A percentile compares a stretch with the other conserved stretches of the same genome.
These are phyloP conservation scores for Beauveria sp. DNA, from an alignment of 2,329 filamentous ascomycete genomes.

Conservation along the genomic window DNA sequence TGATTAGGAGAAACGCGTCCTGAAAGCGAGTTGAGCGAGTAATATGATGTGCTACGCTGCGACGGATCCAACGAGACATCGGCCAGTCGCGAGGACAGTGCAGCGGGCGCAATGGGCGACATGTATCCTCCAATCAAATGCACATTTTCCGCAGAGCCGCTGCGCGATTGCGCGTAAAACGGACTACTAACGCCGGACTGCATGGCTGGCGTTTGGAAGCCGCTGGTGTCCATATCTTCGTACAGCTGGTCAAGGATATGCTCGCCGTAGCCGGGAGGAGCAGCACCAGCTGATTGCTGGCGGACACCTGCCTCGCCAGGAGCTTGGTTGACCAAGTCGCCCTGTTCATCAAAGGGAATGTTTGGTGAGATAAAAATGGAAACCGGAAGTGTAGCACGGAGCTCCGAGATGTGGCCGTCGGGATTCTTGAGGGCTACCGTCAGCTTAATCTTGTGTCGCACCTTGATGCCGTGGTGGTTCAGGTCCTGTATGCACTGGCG, in stretches of 20 bases:
- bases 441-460: slow-evolving; percentile 87
- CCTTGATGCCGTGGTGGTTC: slow-evolving; percentile 80
- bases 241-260: slow-evolving; percentile 88
- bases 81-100: slow-evolving; percentile 59
- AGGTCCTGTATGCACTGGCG: slow-evolving; percentile 83
- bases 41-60: slow-evolving; percentile 38
- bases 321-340: slow-evolving; percentile 63
- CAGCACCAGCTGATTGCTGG: slow-evolving; percentile 54
- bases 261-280: slow-evolving; percentile 87
- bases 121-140: slow-evolving; percentile 34
- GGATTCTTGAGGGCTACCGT: slow-evolving; percentile 89
- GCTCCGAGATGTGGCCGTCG: slow-evolving; percentile 89
- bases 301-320: slow-evolving; percentile 40
- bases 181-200: slow-evolving; percentile 76
- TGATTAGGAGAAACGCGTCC: slow-evolving; percentile 35
- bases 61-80: slow-evolving; percentile 51
- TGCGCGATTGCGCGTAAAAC: slow-evolving; percentile 61
- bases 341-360: slow-evolving; percentile 79
- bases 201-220: slow-evolving; percentile 65
- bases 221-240: slow-evolving; percentile 72
- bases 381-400: slow-evolving; percentile 82
- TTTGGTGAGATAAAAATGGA: slow-evolving; percentile 95
- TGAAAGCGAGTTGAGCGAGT: slow-evolving; percentile 35
- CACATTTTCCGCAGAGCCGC: slow-evolving; percentile 76
- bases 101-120: slow-evolving; percentile 36